Base-by-base conservation (phyloP, 108 stramenopile genomes). In the Bacterosira constricta region DNA sequence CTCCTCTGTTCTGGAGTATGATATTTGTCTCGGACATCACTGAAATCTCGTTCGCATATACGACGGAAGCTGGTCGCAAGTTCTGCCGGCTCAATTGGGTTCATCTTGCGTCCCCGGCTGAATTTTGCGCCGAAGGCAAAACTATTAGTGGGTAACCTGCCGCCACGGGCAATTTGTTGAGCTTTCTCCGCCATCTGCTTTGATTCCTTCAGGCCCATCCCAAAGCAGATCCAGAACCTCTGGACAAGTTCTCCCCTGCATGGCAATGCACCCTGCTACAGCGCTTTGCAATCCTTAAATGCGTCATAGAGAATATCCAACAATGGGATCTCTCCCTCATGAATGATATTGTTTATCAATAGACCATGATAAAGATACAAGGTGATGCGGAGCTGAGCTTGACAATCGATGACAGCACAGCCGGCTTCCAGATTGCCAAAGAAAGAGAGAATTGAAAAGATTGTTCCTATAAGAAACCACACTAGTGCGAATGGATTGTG, bases 291-390 rank as follows among this genome's bases (percentile, higher is more conserved):
- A 1, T 49, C 29, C 30, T 69, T 65, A 44, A 86, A 86, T 8
- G 31, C 20, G 2, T 77, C 54, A 64, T 82, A 73, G 21, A 85
- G 31, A 37, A 35, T 41, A 49, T 83, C 71, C 36, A 86, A 56
- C 7, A 83, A 23, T 42, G 44, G 59, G 4, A 77, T 27, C 11
- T 77, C 26, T 26, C 70, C 82, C 42, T 37, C 12, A 2, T 44
- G 17, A 7, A 86, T 51, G 9, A 75, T 63, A 20, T 52, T 61
- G 39, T 71, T 72, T 1, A 63, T 49, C 23, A 66, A 4, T 39
- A 86, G 71, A 5, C 80, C 82, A 78, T 86, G 77, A 52, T 78
- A 86, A 5, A 86, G 39, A 63, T 83, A 77, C 45, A 86, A 46
- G 3, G 53, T 36, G 15, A 86, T 72, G 6, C 85, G 60, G 6